A percentile compares a stretch with the other conserved stretches of the same genome.
These are phyloP conservation scores for Paraphoma sp. DNA, from an alignment of 2,329 filamentous ascomycete genomes.

Conservation along the genomic window DNA sequence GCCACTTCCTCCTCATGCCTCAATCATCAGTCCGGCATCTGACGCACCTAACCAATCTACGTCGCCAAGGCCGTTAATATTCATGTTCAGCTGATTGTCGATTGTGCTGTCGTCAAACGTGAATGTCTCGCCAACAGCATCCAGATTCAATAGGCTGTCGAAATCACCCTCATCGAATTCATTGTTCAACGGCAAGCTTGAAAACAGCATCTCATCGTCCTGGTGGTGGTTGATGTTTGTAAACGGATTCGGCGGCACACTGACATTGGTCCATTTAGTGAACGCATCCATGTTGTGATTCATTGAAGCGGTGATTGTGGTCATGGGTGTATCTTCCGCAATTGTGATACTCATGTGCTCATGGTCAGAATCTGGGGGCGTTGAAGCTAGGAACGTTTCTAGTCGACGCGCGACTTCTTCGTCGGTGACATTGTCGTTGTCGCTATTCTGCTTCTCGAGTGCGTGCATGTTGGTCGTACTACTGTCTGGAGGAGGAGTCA, in stretches of 20 bases:
- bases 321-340: slow-evolving; percentile 24
- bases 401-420: slow-evolving; percentile 56
- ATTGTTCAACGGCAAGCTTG: slow-evolving; percentile 43
- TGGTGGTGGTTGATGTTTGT: slow-evolving; percentile 42
- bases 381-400: slow-evolving; percentile 58
- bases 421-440: slow-evolving; percentile 48
- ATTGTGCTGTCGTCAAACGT: slow-evolving; percentile 38
- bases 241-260: slow-evolving; percentile 25
- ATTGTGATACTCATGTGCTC: slow-evolving; percentile 42
- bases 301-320: slow-evolving; percentile 11
- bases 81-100: slow-evolving; percentile 15
- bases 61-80: slow-evolving; percentile 9
- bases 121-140: slow-evolving; percentile 48
- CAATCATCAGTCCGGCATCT: slow-evolving; percentile 14
- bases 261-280: slow-evolving; percentile 29
- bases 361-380: slow-evolving; percentile 54
- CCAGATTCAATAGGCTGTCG: slow-evolving; percentile 48
- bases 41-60: slow-evolving; percentile 25
- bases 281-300: slow-evolving; percentile 9
- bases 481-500: slow-evolving; percentile 52
- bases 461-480: slow-evolving; percentile 42
- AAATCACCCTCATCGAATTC: slow-evolving; percentile 51
- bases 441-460: slow-evolving; percentile 37
- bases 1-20: slow-evolving; percentile 8
- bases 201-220: slow-evolving; percentile 44